A percentile compares a stretch with the other conserved stretches of the same genome.
These are phyloP conservation scores for Stereocaulon alpinum DNA, from an alignment of 495 filamentous ascomycete genomes.

Conservation along the genomic window DNA sequence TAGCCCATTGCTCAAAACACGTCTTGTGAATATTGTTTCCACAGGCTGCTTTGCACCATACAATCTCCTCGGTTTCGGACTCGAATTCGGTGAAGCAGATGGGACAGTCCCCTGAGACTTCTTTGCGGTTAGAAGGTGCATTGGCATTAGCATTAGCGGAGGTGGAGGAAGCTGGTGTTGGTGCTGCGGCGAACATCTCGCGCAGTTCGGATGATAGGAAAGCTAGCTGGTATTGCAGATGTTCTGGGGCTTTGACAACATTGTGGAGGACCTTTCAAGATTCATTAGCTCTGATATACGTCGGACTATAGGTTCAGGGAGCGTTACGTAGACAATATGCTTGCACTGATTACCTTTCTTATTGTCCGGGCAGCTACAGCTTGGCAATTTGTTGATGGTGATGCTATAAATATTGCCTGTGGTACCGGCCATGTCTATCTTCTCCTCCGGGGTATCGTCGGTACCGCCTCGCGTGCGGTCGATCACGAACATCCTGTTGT, in stretches of 20 bases:
- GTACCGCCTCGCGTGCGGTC: conserved; percentile 36
- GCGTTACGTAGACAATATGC: conserved; percentile 53
- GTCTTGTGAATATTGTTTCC: conserved; percentile 68
- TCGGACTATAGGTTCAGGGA: not conserved
- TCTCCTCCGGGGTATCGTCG: conserved; percentile 37
- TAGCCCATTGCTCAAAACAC: conserved; percentile 64
- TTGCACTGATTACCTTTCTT: conserved; percentile 64
- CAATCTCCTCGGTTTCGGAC: conserved; percentile 42
- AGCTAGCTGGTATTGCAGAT: conserved; percentile 66
- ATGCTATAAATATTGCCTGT: conserved; percentile 68
- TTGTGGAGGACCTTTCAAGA: conserved; percentile 46
- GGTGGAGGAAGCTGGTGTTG: conserved; percentile 28
- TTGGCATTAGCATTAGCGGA: conserved; percentile 16
- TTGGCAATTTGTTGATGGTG: conserved; percentile 43
- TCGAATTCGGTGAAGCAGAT: conserved; percentile 69
- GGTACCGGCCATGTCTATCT: conserved; percentile 59
- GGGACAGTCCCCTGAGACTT: conserved; percentile 64
- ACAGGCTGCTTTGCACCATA: conserved; percentile 64
- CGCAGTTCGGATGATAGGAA: conserved; percentile 53
- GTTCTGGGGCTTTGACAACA: conserved; percentile 50
- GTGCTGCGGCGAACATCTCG: conserved; percentile 48
- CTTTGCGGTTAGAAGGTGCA: conserved; percentile 41
- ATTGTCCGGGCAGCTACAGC: conserved; percentile 59
- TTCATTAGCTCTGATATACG: conserved; percentile 5
- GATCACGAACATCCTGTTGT: conserved; percentile 47